These are phyloP conservation scores for Cyberlindnera veronae DNA, from an alignment of 805 yeast species.

Conservation along the genomic window DNA sequence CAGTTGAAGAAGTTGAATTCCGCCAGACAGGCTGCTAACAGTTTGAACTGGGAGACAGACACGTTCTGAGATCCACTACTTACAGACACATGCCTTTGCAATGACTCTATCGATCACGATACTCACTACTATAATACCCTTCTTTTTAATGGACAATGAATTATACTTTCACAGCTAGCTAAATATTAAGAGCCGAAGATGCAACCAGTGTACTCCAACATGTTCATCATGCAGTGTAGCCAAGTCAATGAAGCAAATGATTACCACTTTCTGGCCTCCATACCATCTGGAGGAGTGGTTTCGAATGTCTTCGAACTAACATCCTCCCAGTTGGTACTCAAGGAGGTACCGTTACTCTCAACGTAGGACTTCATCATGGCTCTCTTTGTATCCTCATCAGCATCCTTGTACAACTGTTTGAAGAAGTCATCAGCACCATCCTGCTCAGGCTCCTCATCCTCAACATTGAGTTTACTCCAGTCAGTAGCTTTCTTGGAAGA, in stretches of 20 bases:
- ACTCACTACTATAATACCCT: neutral
- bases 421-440: conserved; percentile 67
- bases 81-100: too few relatives aligned
- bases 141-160: conserved; percentile 5
- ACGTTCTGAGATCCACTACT: too few relatives aligned
- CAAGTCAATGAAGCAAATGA: neutral
- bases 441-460: conserved; percentile 42
- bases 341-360: conserved; percentile 92
- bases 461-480: conserved; percentile 61
- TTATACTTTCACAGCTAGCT: too few relatives aligned
- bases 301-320: conserved; percentile 59
- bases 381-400: conserved; percentile 81
- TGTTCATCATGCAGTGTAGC: too few relatives aligned
- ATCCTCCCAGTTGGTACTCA: conserved; percentile 92
- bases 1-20: conserved; percentile 26
- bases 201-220: too few relatives aligned
- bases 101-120: too few relatives aligned
- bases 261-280: conserved; percentile 24
- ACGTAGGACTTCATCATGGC: conserved; percentile 97
- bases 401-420: conserved; percentile 64
- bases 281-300: conserved; percentile 25
- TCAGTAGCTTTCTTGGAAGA: conserved; percentile 61
- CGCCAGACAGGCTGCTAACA: conserved; percentile 2
- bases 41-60: conserved; percentile 14
- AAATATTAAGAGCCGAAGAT: too few relatives aligned